Evolutionary conservation across 768 basidiomycete genomes (phyloP).

Genomic region (Lentinula detonsa): DNA sequence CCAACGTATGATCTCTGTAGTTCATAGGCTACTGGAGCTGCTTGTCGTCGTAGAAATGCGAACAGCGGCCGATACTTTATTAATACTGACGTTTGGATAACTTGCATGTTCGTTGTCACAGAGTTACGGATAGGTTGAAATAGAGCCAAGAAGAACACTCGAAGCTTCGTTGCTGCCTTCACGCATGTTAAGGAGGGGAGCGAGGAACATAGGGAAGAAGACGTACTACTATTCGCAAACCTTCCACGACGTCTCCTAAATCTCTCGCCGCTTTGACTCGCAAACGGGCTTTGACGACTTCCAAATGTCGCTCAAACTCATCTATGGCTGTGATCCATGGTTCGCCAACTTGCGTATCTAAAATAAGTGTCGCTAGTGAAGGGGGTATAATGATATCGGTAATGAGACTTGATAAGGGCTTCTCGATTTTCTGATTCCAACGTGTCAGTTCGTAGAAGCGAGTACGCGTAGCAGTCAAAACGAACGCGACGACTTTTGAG

Average conservation of each 20-base stretch:
- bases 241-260: slow-evolving; percentile 78
- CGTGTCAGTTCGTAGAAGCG: neutral
- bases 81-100: slow-evolving; percentile 83
- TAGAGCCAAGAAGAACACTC: slow-evolving; percentile 77
- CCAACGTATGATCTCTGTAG: slow-evolving; percentile 82
- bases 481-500: slow-evolving; percentile 80
- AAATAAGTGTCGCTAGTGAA: slow-evolving; percentile 61
- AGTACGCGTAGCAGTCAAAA: neutral
- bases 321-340: slow-evolving; percentile 79
- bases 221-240: slow-evolving; percentile 81
- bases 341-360: slow-evolving; percentile 83
- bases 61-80: slow-evolving; percentile 80
- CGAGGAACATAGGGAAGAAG: neutral
- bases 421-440: slow-evolving; percentile 73
- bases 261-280: slow-evolving; percentile 87
- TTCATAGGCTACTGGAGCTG: slow-evolving; percentile 76
- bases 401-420: slow-evolving; percentile 76
- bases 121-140: slow-evolving; percentile 78
- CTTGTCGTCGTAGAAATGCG: slow-evolving; percentile 80
- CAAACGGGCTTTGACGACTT: slow-evolving; percentile 61
- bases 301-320: slow-evolving; percentile 76
- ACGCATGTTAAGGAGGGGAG: neutral
- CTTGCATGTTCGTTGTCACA: slow-evolving; percentile 88
- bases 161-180: slow-evolving; percentile 86
- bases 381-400: slow-evolving; percentile 82